Evolutionary conservation across 768 basidiomycete species (phyloP).

Genomic region (Russula abietina): DNA sequence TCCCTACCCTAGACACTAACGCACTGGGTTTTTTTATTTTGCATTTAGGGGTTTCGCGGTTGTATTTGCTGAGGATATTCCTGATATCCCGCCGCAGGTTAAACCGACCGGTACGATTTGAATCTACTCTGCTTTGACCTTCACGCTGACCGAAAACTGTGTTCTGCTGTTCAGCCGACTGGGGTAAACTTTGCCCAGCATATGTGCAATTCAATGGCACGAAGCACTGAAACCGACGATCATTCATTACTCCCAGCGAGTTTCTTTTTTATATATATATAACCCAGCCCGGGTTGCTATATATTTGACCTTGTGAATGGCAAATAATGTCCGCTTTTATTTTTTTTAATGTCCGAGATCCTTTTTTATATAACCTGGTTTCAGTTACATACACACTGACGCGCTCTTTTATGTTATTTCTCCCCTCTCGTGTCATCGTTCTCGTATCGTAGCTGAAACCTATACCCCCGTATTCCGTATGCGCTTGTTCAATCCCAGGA

Average conservation of each 20-base stretch:
- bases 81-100: neutral
- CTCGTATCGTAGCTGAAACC: neutral
- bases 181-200: neutral
- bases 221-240: neutral
- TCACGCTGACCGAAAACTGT: neutral
- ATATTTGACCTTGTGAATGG: neutral
- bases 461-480: neutral
- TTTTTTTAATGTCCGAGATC: too few species aligned
- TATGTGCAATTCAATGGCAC: neutral
- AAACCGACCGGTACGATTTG: neutral
- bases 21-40: neutral
- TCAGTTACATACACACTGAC: neutral
- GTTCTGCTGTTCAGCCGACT: neutral
- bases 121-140: neutral
- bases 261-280: too few species aligned
- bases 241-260: neutral
- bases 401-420: neutral
- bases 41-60: neutral
- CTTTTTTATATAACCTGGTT: neutral
- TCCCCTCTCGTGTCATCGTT: neutral
- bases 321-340: neutral
- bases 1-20: neutral
- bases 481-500: neutral
- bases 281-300: too few species aligned
- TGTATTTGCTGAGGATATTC: constrained; percentile 4